A percentile compares a stretch with the other conserved stretches of the same genome.
Conservation (phyloP, 768 basidiomycete species). For the Tylopilus balloui region DNA sequence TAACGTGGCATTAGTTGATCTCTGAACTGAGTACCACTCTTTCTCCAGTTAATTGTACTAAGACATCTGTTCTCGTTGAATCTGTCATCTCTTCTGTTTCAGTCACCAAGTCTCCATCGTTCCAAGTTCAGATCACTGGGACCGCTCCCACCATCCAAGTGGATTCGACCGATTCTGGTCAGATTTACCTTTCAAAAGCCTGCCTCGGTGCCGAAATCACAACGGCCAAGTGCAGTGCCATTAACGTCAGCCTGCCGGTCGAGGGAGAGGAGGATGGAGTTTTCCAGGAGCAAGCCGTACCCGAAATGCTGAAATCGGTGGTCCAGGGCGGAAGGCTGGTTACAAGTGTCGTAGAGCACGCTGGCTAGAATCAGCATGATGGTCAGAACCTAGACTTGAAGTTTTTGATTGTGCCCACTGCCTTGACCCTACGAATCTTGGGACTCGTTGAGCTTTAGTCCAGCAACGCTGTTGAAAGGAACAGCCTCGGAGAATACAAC, state of each 20-base stretch:
- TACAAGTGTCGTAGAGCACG: conserved; percentile 86
- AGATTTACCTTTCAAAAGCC: conserved; percentile 85
- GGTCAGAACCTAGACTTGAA: neutral
- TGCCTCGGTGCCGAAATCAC: conserved; percentile 82
- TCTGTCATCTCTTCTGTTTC: conserved; percentile 90
- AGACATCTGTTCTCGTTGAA: conserved; percentile 84
- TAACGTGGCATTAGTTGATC: neutral
- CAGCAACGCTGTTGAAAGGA: too few relatives aligned
- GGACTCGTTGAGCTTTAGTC: too few relatives aligned
- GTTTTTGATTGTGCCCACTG: neutral
- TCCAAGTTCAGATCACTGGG: conserved; percentile 88
- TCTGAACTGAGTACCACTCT: conserved; percentile 2
- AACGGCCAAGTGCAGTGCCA: conserved; percentile 88
- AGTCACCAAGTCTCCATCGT: conserved; percentile 88
- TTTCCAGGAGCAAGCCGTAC: conserved; percentile 84
- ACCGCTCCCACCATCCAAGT: conserved; percentile 87
- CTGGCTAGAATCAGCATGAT: conserved; percentile 38
- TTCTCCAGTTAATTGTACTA: conserved; percentile 74
- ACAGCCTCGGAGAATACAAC: too few relatives aligned
- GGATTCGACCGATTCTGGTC: conserved; percentile 93
- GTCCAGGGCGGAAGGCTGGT: conserved; percentile 79
- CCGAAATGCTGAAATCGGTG: conserved; percentile 92
- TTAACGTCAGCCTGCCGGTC: conserved; percentile 86
- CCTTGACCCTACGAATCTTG: neutral
- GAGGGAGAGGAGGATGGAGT: conserved; percentile 89